These are phyloP conservation scores for Sugiyamaella sp. DNA, from an alignment of 1,139 yeast genomes.

Conservation along the genomic window DNA sequence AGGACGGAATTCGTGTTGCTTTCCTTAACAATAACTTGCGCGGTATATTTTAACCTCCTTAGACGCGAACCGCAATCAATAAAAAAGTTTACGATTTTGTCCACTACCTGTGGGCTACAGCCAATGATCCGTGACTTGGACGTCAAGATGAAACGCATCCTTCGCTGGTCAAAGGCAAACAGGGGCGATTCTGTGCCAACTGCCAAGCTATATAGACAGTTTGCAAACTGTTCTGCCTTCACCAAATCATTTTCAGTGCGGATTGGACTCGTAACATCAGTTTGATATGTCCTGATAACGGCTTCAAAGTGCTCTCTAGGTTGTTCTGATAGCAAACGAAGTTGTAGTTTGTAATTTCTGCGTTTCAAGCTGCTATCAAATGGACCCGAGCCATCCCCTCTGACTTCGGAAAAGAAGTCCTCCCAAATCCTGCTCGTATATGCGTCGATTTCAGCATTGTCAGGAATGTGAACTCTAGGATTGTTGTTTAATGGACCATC, in stretches of 20 bases:
- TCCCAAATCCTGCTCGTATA: slow-evolving; percentile 12
- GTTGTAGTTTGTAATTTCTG: slow-evolving; percentile 16
- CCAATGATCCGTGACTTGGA: slow-evolving; percentile 29
- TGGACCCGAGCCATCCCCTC: not conserved
- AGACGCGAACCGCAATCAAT: slow-evolving; percentile 35
- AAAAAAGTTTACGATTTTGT: slow-evolving; percentile 28
- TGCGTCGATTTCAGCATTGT: not conserved
- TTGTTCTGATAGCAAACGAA: slow-evolving; percentile 12
- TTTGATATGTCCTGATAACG: slow-evolving; percentile 2
- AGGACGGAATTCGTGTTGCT: slow-evolving; percentile 31
- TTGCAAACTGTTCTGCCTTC: slow-evolving; percentile 19
- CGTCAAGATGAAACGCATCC: slow-evolving; percentile 25
- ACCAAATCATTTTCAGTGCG: not conserved
- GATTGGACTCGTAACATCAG: not conserved
- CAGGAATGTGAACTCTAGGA: no score
- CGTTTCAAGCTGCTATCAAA: not conserved
- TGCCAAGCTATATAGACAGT: slow-evolving; percentile 26
- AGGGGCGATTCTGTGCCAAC: slow-evolving; percentile 31
- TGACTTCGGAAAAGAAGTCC: slow-evolving; percentile 2
- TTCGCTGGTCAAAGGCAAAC: slow-evolving; percentile 26
- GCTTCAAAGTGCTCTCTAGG: slow-evolving; percentile 16
- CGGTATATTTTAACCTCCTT: slow-evolving; percentile 35
- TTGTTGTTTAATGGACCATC: no score
- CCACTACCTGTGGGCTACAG: slow-evolving; percentile 25
- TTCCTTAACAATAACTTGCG: slow-evolving; percentile 23